Conservation (phyloP, 108 stramenopile genomes). For the Cyclotella choctawhatcheeana region DNA sequence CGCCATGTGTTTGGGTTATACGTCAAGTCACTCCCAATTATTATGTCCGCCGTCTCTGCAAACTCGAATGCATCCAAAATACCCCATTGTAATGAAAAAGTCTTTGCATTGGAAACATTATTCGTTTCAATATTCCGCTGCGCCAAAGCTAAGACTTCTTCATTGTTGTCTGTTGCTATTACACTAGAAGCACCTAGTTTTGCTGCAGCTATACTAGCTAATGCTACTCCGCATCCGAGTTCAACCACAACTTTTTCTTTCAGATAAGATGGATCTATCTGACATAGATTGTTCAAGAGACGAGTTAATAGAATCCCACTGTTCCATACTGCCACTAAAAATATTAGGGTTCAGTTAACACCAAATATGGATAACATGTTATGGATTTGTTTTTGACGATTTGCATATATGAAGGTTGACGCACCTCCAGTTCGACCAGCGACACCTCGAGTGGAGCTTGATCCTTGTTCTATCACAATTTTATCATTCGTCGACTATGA, state of each 20-base stretch:
- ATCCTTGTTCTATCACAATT: conserved; percentile 34
- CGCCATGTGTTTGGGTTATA: conserved; percentile 75
- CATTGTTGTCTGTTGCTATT: conserved; percentile 68
- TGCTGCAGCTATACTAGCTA: conserved; percentile 56
- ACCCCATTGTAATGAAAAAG: conserved; percentile 63
- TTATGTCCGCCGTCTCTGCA: conserved; percentile 50
- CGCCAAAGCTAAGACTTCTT: conserved; percentile 55
- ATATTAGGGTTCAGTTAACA: conserved; percentile 5
- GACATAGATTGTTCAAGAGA: conserved; percentile 47
- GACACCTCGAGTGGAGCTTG: conserved; percentile 26
- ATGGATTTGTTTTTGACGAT: too few species aligned
- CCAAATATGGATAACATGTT: background rate
- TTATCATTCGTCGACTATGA: conserved; percentile 31
- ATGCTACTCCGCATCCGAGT: conserved; percentile 63
- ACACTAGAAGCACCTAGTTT: conserved; percentile 54
- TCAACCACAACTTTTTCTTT: conserved; percentile 52
- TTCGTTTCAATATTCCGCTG: conserved; percentile 56
- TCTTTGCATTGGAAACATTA: conserved; percentile 24
- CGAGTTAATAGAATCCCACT: conserved; percentile 66
- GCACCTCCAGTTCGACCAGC: conserved; percentile 32
- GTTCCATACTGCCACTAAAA: conserved; percentile 74
- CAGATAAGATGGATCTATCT: conserved; percentile 22
- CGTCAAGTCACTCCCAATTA: conserved; percentile 72
- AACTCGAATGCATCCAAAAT: conserved; percentile 58
- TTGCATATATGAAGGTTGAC: too few species aligned